These are phyloP conservation scores for Neocucurbitaria cava DNA, from an alignment of 2,329 filamentous ascomycete species.

Conservation along the genomic window DNA sequence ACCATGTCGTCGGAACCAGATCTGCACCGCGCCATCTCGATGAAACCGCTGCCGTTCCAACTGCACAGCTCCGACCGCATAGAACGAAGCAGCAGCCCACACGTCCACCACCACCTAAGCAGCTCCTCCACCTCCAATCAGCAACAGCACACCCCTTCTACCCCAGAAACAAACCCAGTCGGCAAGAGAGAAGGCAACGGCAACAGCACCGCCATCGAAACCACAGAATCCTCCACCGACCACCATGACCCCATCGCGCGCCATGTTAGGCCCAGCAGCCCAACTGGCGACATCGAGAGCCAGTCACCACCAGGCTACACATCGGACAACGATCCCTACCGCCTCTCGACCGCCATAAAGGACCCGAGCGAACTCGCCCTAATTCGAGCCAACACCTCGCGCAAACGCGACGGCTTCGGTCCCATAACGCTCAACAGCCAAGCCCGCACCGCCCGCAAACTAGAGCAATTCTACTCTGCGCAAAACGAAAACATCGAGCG, in stretches of 20 bases:
- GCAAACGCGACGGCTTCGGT: slow-evolving; percentile 69
- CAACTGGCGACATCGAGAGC: slow-evolving; percentile 54
- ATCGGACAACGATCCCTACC: slow-evolving; percentile 78
- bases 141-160: slow-evolving; percentile 21
- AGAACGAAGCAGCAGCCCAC: slow-evolving; percentile 39
- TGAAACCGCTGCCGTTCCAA: slow-evolving; percentile 54
- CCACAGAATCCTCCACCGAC: slow-evolving; percentile 30
- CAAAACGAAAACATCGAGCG: slow-evolving; percentile 96
- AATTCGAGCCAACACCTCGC: slow-evolving; percentile 81
- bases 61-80: slow-evolving; percentile 34
- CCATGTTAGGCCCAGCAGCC: slow-evolving; percentile 35
- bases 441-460: slow-evolving; percentile 58
- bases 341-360: slow-evolving; percentile 79
- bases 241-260: slow-evolving; percentile 46
- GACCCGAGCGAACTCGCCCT: slow-evolving; percentile 75
- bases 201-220: slow-evolving; percentile 51
- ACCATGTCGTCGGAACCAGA: slow-evolving; percentile 52
- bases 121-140: slow-evolving; percentile 23
- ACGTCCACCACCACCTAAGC: slow-evolving; percentile 30
- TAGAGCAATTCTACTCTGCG: slow-evolving; percentile 83
- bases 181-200: slow-evolving; percentile 40
- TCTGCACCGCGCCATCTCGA: slow-evolving; percentile 56
- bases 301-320: slow-evolving; percentile 65
- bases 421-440: slow-evolving; percentile 53
- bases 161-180: slow-evolving; percentile 12